These are phyloP conservation scores for Candolleomyces aberdarensis DNA, from an alignment of 768 basidiomycete species.

Conservation along the genomic window DNA sequence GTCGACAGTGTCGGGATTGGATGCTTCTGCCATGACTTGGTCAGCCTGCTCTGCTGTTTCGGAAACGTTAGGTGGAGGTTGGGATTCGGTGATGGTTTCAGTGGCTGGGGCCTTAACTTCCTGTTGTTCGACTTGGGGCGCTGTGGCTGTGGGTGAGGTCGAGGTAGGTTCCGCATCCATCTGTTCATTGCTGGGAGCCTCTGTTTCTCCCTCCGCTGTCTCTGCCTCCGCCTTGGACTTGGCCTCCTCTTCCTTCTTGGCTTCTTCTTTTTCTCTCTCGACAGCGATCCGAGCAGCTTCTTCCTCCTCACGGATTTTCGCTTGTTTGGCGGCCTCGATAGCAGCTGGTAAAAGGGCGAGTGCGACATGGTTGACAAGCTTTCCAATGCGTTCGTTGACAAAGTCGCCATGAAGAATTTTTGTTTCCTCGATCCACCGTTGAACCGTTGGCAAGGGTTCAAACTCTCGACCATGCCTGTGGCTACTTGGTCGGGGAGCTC, in stretches of 20 bases:
- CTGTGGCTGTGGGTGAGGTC: background rate
- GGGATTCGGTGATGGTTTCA: background rate
- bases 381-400: slow-evolving; percentile 60
- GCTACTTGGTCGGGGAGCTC: slow-evolving; percentile 37
- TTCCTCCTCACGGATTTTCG: slow-evolving; percentile 57
- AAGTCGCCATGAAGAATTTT: slow-evolving; percentile 79
- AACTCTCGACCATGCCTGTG: slow-evolving; percentile 59
- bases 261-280: slow-evolving; percentile 32
- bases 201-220: slow-evolving; percentile 29
- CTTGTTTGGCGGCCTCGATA: slow-evolving; percentile 55
- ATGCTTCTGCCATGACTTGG: slow-evolving; percentile 8
- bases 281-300: slow-evolving; percentile 40
- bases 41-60: background rate
- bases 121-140: background rate
- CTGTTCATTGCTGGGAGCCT: slow-evolving; percentile 11
- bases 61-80: background rate
- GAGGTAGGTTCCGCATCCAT: slow-evolving; percentile 9
- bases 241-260: slow-evolving; percentile 28
- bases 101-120: too few species aligned
- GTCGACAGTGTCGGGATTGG: background rate
- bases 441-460: slow-evolving; percentile 75
- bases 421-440: slow-evolving; percentile 88
- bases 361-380: slow-evolving; percentile 67
- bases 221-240: slow-evolving; percentile 32
- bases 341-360: slow-evolving; percentile 80